Percentiles rank a stretch among this genome's conserved stretches.
Evolutionary conservation across 345 rosid genomes (phyloP).

Genomic region (Brassica cretica): DNA sequence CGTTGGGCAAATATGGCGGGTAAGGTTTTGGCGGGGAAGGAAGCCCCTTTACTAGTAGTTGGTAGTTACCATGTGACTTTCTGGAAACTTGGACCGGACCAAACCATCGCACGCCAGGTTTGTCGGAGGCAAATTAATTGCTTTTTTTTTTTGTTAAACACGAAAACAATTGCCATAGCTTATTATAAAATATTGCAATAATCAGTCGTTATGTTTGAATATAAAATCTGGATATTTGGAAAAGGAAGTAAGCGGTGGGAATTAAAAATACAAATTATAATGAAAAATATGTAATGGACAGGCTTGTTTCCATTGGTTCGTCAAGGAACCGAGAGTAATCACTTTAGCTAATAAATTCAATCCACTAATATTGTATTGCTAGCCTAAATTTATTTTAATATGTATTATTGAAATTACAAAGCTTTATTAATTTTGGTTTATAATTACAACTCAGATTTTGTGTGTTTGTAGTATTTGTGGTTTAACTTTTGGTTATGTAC

Average conservation of each 20-base stretch:
- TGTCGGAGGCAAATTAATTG: slow-evolving; percentile 7
- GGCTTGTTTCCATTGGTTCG: background rate
- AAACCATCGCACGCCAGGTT: slow-evolving; percentile 38
- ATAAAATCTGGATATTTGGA: background rate
- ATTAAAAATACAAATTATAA: background rate
- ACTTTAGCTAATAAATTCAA: background rate
- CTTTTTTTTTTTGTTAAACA: background rate
- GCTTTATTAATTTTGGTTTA: background rate
- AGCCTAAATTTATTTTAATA: background rate
- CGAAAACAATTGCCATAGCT: background rate
- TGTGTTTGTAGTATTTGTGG: background rate
- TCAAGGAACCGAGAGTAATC: background rate
- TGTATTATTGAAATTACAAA: background rate
- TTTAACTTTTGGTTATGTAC: background rate
- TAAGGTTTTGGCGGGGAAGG: slow-evolving; percentile 33
- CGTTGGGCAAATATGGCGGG: slow-evolving; percentile 42
- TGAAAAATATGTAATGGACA: background rate
- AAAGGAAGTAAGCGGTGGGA: background rate
- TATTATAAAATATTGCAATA: background rate
- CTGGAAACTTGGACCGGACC: slow-evolving; percentile 28
- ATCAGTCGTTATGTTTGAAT: background rate
- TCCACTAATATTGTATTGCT: background rate
- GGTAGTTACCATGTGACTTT: slow-evolving; percentile 29
- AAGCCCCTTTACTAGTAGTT: background rate
- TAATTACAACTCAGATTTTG: background rate